These are phyloP conservation scores for Chrysosporium keratinophilum DNA, from an alignment of 2,329 filamentous ascomycete genomes.

Conservation along the genomic window DNA sequence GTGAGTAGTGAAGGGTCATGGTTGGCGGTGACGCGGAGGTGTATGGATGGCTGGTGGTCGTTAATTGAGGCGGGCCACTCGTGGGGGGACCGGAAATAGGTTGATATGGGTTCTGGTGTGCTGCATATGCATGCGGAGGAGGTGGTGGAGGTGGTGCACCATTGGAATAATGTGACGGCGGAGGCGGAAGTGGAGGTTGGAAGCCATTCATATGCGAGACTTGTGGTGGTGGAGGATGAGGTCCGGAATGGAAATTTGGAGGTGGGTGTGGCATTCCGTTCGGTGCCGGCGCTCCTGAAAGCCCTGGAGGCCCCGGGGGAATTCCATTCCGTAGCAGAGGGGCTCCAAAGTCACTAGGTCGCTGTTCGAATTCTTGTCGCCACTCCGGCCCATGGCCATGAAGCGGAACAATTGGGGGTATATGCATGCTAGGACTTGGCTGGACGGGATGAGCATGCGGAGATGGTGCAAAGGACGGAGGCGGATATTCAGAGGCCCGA, in stretches of 20 bases:
- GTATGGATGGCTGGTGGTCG: slow-evolving; percentile 24
- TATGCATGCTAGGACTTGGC: slow-evolving; percentile 10
- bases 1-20: slow-evolving; percentile 30
- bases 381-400: slow-evolving; percentile 26
- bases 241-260: slow-evolving; percentile 33
- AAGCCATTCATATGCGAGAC: slow-evolving; percentile 23
- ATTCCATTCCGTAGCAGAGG: slow-evolving; percentile 26
- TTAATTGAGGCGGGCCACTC: not conserved
- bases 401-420: slow-evolving; percentile 21
- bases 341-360: slow-evolving; percentile 24
- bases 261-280: slow-evolving; percentile 21
- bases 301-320: slow-evolving; percentile 17
- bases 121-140: slow-evolving; percentile 20
- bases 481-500: slow-evolving; percentile 25
- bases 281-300: slow-evolving; percentile 17
- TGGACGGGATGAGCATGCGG: slow-evolving; percentile 17
- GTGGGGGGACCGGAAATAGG: not conserved
- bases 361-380: slow-evolving; percentile 30
- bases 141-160: slow-evolving; percentile 24
- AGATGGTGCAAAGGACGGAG: slow-evolving; percentile 24
- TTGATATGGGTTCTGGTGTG: slow-evolving; percentile 1
- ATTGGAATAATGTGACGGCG: slow-evolving; percentile 28
- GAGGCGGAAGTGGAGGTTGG: slow-evolving; percentile 26
- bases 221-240: slow-evolving; percentile 34
- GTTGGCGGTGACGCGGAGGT: slow-evolving; percentile 32